phyloP scores from a whole-genome alignment of 441 rosid genomes.

The Aquilaria agallochum region DNA sequence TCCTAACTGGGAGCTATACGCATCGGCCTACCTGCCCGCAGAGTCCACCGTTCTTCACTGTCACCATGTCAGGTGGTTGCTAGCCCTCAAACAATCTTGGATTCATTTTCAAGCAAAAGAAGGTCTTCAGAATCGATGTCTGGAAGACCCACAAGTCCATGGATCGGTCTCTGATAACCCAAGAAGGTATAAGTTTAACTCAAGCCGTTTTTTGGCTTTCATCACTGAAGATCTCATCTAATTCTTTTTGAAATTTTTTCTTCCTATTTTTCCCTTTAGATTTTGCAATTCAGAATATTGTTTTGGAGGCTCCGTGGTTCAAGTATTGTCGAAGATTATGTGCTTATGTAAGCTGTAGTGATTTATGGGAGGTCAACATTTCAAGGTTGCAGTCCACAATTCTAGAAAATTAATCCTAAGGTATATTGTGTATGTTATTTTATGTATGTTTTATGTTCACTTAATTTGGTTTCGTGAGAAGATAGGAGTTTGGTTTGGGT shows the following conservation, averaged over 20 bases:
- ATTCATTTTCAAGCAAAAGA: slow-evolving; percentile 59
- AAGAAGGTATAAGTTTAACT: slow-evolving; percentile 40
- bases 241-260: slow-evolving; percentile 1
- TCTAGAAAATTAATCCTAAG: slow-evolving; percentile 33
- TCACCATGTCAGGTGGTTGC: slow-evolving; percentile 27
- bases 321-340: slow-evolving; percentile 67
- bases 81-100: slow-evolving; percentile 28
- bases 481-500: too few species aligned
- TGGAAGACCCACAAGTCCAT: slow-evolving; percentile 70
- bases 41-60: slow-evolving; percentile 9
- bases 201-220: background rate
- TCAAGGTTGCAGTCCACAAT: slow-evolving; percentile 47
- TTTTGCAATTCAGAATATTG: slow-evolving; percentile 55
- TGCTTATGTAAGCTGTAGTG: slow-evolving; percentile 80
- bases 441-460: too few species aligned
- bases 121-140: slow-evolving; percentile 52
- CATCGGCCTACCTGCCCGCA: background rate
- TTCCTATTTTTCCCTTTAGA: slow-evolving; percentile 31
- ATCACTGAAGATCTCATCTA: background rate
- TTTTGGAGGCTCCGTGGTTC: slow-evolving; percentile 80
- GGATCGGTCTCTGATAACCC: slow-evolving; percentile 67
- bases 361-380: slow-evolving; percentile 78
- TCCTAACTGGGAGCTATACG: background rate
- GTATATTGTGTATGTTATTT: slow-evolving; percentile 9
- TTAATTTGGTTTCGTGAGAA: too few species aligned